phyloP scores from a whole-genome alignment of 2,329 filamentous ascomycete genomes.

The Teratosphaeria nubilosa region DNA sequence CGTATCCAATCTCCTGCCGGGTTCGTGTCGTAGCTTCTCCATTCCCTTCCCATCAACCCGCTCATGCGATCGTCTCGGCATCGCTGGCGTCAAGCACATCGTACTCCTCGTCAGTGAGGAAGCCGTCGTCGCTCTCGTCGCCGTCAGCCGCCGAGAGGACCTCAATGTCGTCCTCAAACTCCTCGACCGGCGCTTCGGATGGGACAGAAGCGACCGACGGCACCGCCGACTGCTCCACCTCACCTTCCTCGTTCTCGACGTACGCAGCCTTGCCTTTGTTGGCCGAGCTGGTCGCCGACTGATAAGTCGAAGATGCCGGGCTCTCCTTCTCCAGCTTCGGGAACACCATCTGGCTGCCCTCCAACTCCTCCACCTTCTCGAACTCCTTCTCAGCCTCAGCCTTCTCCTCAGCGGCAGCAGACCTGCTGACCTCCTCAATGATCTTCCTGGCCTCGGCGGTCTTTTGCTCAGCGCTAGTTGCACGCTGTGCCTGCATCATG shows the following conservation, averaged over 20 bases:
- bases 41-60: not conserved
- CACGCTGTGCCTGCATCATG: constrained; percentile 14
- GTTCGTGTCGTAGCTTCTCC: constrained; percentile 1
- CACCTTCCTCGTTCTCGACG: constrained; percentile 49
- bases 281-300: constrained; percentile 36
- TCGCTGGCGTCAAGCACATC: constrained; percentile 94
- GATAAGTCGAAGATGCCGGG: constrained; percentile 67
- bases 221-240: constrained; percentile 34
- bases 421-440: constrained; percentile 13
- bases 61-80: constrained; percentile 49
- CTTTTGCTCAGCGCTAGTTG: constrained; percentile 17
- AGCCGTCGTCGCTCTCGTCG: constrained; percentile 57
- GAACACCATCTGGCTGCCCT: constrained; percentile 78
- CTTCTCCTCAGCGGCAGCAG: constrained; percentile 15
- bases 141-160: constrained; percentile 45
- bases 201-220: constrained; percentile 16
- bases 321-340: constrained; percentile 94
- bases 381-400: constrained; percentile 24
- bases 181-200: constrained; percentile 33
- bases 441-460: constrained; percentile 20
- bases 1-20: not conserved
- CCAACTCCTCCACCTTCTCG: constrained; percentile 14
- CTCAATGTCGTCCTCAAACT: constrained; percentile 39
- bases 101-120: constrained; percentile 96
- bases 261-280: constrained; percentile 42